These are phyloP conservation scores for Lepraria neglecta DNA, from an alignment of 495 filamentous ascomycete species.

Conservation along the genomic window DNA sequence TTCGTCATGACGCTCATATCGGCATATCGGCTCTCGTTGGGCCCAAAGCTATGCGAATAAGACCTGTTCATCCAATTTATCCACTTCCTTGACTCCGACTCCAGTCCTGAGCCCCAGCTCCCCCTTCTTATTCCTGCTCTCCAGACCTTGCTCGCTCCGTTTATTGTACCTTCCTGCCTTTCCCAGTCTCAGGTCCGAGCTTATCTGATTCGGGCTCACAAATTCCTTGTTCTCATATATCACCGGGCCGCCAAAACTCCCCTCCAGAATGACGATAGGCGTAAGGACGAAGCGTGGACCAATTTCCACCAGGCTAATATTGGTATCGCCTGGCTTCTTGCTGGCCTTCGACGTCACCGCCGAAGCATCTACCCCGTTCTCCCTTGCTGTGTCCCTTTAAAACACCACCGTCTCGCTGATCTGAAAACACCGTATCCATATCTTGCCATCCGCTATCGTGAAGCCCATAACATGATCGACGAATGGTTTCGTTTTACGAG, in stretches of 20 bases:
- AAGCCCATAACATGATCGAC: constrained; percentile 92
- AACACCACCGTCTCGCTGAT: constrained; percentile 72
- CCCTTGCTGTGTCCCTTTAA: constrained; percentile 41
- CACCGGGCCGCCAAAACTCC: constrained; percentile 89
- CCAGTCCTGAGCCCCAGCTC: constrained; percentile 66
- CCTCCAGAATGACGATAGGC: constrained; percentile 92
- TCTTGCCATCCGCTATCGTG: constrained; percentile 86
- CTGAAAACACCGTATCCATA: constrained; percentile 95
- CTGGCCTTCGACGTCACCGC: constrained; percentile 34
- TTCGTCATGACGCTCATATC: background rate
- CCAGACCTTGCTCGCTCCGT: constrained; percentile 64
- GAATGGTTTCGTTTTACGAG: constrained; percentile 89
- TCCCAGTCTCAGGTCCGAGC: constrained; percentile 64
- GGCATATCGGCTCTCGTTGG: no score
- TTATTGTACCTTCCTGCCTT: constrained; percentile 70
- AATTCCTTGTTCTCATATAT: constrained; percentile 99
- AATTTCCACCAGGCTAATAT: constrained; percentile 83
- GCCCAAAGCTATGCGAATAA: constrained; percentile 61
- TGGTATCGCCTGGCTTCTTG: constrained; percentile 50
- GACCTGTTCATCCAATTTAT: constrained; percentile 70
- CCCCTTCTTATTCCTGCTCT: constrained; percentile 65
- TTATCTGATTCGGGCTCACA: constrained; percentile 89
- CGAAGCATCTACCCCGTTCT: constrained; percentile 30
- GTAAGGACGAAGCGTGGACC: constrained; percentile 92
- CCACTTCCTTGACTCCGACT: constrained; percentile 53